phyloP scores from a whole-genome alignment of 192 early-diverging fungal species.

The Dispira parvispora region DNA sequence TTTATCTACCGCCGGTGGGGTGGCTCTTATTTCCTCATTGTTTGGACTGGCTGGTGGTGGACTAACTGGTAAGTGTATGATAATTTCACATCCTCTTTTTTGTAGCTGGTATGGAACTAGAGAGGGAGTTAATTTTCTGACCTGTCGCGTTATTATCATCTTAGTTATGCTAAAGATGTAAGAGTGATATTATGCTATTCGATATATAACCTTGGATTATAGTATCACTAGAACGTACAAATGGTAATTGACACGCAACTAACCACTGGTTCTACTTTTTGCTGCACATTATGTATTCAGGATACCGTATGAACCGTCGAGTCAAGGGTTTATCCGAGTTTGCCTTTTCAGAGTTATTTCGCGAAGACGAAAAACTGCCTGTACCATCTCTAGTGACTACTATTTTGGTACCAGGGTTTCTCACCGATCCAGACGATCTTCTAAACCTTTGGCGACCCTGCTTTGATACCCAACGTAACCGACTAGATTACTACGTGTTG shows the following conservation, averaged over 20 bases:
- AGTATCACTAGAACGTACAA: too few relatives aligned
- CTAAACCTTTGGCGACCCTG: constrained; percentile 17
- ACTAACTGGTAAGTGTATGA: constrained; percentile 18
- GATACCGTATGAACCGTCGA: constrained; percentile 18
- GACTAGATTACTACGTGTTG: constrained; percentile 28
- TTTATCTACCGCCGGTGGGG: constrained; percentile 25
- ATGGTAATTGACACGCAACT: too few relatives aligned
- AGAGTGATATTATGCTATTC: not conserved
- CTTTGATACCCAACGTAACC: constrained; percentile 14
- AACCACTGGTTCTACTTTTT: not conserved
- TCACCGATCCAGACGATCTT: constrained; percentile 16
- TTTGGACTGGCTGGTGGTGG: constrained; percentile 34
- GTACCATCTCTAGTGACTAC: constrained; percentile 25
- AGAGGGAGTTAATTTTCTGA: too few relatives aligned
- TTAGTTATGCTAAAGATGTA: not conserved
- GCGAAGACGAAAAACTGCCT: not conserved
- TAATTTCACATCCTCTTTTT: not conserved
- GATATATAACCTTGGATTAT: not conserved
- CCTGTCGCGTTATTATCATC: too few relatives aligned
- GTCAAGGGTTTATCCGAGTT: constrained; percentile 26
- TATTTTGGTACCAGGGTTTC: constrained; percentile 29
- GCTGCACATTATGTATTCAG: not conserved
- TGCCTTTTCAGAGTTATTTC: constrained; percentile 18
- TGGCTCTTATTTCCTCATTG: constrained; percentile 26
- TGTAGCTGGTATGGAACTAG: not conserved